Conservation (phyloP, 2,329 filamentous ascomycete species). For the Aureobasidium sp. region DNA sequence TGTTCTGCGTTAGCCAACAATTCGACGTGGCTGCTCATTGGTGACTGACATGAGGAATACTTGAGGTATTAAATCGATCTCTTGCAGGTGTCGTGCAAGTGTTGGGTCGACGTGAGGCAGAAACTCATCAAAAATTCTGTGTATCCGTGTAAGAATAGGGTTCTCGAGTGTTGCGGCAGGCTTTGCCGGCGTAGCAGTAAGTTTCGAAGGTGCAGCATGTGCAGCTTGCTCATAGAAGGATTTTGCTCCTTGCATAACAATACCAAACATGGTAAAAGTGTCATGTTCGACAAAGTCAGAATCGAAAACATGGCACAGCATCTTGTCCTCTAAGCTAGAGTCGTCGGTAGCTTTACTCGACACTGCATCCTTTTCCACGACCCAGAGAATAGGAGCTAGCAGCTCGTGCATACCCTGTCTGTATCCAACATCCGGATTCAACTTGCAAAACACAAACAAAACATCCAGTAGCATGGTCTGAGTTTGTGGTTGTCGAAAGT, state of each 20-base stretch:
- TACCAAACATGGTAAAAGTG: conserved; percentile 74
- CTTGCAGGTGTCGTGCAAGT: conserved; percentile 68
- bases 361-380: conserved; percentile 73
- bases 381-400: conserved; percentile 79
- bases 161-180: conserved; percentile 37
- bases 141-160: conserved; percentile 77
- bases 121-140: conserved; percentile 75
- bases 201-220: conserved; percentile 14
- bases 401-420: conserved; percentile 99
- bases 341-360: background rate
- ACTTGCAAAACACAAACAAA: conserved; percentile 89
- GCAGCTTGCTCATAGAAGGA: conserved; percentile 69
- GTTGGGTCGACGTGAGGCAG: conserved; percentile 74
- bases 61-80: conserved; percentile 86
- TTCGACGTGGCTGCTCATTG: too few relatives aligned
- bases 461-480: conserved; percentile 80
- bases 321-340: conserved; percentile 33
- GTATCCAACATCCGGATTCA: conserved; percentile 80
- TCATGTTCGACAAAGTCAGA: conserved; percentile 76
- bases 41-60: conserved; percentile 81
- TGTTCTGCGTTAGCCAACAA: conserved; percentile 30
- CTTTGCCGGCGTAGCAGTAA: conserved; percentile 31
- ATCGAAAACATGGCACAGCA: conserved; percentile 61
- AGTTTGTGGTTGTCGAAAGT: conserved; percentile 71
- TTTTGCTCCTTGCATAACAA: conserved; percentile 80